Conservation (phyloP, 129 eudicot genomes). For the Flaveria bidentis region DNA sequence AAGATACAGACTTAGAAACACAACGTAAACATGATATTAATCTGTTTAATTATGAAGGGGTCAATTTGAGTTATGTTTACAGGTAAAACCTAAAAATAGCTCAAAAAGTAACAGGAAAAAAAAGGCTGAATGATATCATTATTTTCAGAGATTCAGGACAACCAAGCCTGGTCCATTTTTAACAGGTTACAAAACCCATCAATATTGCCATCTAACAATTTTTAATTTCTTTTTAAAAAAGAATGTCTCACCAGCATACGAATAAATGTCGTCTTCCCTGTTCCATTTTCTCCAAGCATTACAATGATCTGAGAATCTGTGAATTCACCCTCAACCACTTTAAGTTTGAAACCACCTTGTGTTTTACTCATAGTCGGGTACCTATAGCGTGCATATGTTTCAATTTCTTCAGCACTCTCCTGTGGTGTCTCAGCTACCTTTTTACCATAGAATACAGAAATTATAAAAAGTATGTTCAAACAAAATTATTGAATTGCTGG, state of each 20-base stretch:
- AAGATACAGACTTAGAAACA: background rate
- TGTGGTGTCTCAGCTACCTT: constrained; percentile 87
- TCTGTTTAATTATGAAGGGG: background rate
- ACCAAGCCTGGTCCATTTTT: background rate
- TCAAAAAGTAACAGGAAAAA: background rate
- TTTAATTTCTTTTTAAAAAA: background rate
- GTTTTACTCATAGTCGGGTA: constrained; percentile 80
- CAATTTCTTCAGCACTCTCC: constrained; percentile 75
- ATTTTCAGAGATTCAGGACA: background rate
- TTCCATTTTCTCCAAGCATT: constrained; percentile 96
- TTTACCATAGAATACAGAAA: constrained; percentile 1
- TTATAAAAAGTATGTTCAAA: background rate
- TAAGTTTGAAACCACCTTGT: constrained; percentile 75
- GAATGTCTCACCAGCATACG: constrained; percentile 72
- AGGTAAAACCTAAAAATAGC: background rate
- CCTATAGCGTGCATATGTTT: constrained; percentile 76
- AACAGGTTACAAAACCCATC: background rate
- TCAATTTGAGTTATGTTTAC: background rate
- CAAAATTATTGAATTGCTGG: background rate
- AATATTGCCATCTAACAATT: constrained; percentile 5
- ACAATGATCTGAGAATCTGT: constrained; percentile 86
- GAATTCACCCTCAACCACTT: constrained; percentile 81
- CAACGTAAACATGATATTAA: background rate
- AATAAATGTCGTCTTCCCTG: constrained; percentile 92
- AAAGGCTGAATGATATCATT: background rate